Conservation (phyloP, 768 basidiomycete species). For the Naganishia vaughanmartiniae region DNA sequence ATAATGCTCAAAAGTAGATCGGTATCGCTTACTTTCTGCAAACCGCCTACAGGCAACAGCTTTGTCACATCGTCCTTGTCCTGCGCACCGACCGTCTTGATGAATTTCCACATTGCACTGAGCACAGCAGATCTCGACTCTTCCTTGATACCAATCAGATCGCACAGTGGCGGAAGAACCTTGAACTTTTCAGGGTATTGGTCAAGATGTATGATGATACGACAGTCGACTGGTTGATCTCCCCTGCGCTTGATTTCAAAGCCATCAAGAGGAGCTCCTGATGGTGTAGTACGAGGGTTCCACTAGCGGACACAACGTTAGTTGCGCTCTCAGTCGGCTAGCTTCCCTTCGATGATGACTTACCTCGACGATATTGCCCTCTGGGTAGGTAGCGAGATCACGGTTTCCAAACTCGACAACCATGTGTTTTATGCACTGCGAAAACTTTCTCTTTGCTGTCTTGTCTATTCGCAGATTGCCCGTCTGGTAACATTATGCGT, state of each 20-base stretch:
- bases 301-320: constrained; percentile 40
- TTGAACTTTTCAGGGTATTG: constrained; percentile 85
- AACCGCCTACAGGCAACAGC: constrained; percentile 42
- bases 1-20: neutral
- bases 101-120: constrained; percentile 85
- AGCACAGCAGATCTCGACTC: constrained; percentile 78
- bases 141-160: constrained; percentile 73
- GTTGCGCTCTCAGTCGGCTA: neutral
- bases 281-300: constrained; percentile 50
- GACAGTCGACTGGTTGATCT: constrained; percentile 70
- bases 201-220: constrained; percentile 80
- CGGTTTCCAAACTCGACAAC: constrained; percentile 77
- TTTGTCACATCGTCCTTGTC: constrained; percentile 57
- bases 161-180: constrained; percentile 65
- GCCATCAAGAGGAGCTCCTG: constrained; percentile 66
- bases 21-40: constrained; percentile 42
- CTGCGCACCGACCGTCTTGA: constrained; percentile 73
- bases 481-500: constrained; percentile 34
- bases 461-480: constrained; percentile 50
- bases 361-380: constrained; percentile 88
- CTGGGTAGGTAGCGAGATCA: constrained; percentile 73
- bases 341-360: constrained; percentile 32
- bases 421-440: constrained; percentile 77
- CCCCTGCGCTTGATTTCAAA: constrained; percentile 81
- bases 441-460: constrained; percentile 67